phyloP scores from a whole-genome alignment of 148 eudicot species.

The Fagopyrum esculentum region DNA sequence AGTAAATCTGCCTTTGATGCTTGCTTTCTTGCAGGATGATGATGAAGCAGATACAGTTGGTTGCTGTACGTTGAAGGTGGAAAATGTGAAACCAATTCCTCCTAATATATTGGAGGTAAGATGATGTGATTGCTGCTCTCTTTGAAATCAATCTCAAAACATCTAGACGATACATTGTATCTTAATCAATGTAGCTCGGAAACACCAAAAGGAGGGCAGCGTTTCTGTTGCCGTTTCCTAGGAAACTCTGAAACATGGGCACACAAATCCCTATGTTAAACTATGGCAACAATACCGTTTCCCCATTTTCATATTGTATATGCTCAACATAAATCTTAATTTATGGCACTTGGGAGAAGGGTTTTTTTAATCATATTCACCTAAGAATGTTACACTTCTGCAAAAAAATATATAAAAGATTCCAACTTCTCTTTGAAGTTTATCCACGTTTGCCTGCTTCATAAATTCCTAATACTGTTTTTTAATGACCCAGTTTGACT shows the following conservation, averaged over 20 bases:
- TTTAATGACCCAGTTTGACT: conserved; percentile 65
- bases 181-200: not conserved
- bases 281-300: too few relatives aligned
- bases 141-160: not conserved
- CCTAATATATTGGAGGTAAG: conserved; percentile 78
- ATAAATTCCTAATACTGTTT: not conserved
- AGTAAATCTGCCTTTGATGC: not conserved
- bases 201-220: too few relatives aligned
- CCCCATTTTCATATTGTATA: too few relatives aligned
- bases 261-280: too few relatives aligned
- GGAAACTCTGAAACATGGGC: too few relatives aligned
- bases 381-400: too few relatives aligned
- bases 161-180: not conserved
- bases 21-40: conserved; percentile 58
- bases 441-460: not conserved
- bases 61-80: conserved; percentile 96
- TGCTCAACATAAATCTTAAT: not conserved
- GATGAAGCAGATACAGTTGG: conserved; percentile 99
- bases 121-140: not conserved
- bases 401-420: too few relatives aligned
- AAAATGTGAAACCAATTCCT: conserved; percentile 83
- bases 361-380: too few relatives aligned
- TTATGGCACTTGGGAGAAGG: not conserved
- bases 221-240: too few relatives aligned
- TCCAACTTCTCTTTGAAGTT: not conserved